These are phyloP conservation scores for Thelephora ganbajun DNA, from an alignment of 768 basidiomycete species.

Conservation along the genomic window DNA sequence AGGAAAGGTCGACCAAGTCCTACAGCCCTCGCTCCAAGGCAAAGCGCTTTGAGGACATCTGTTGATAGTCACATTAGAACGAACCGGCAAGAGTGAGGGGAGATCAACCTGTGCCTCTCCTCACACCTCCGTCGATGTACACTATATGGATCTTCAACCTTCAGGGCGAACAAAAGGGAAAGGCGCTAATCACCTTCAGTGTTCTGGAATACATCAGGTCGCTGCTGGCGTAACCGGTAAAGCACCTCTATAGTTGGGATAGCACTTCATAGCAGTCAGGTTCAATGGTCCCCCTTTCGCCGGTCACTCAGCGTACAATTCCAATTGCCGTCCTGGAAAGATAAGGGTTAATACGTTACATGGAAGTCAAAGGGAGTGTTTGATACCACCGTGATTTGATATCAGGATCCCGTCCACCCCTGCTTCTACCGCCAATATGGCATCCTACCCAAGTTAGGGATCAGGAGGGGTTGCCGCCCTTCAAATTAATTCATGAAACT, in stretches of 20 bases:
- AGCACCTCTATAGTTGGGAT: conserved; percentile 71
- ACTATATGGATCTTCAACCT: conserved; percentile 26
- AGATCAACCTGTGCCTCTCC: conserved; percentile 57
- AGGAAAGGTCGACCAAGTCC: conserved; percentile 80
- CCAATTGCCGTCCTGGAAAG: conserved; percentile 56
- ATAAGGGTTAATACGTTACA: conserved; percentile 2
- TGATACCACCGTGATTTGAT: conserved; percentile 77
- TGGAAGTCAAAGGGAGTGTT: not conserved
- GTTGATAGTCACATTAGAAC: not conserved
- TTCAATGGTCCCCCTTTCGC: conserved; percentile 4
- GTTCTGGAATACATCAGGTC: conserved; percentile 62
- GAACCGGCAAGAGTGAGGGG: not conserved
- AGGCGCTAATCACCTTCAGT: conserved; percentile 38
- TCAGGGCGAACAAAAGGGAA: not conserved
- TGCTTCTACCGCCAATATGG: conserved; percentile 67
- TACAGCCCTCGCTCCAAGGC: conserved; percentile 77
- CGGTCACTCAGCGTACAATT: conserved; percentile 37
- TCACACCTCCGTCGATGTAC: conserved; percentile 78
- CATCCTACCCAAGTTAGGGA: conserved; percentile 45
- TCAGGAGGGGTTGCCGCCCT: not conserved
- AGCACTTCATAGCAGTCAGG: conserved; percentile 29
- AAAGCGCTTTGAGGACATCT: conserved; percentile 85
- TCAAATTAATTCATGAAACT: conserved; percentile 14
- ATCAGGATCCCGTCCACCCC: conserved; percentile 82
- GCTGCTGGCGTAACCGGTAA: conserved; percentile 53